A percentile compares a stretch with the other conserved stretches of the same genome.
phyloP scores from a whole-genome alignment of 768 basidiomycete species.

The Pleurotus salmoneostramineus region DNA sequence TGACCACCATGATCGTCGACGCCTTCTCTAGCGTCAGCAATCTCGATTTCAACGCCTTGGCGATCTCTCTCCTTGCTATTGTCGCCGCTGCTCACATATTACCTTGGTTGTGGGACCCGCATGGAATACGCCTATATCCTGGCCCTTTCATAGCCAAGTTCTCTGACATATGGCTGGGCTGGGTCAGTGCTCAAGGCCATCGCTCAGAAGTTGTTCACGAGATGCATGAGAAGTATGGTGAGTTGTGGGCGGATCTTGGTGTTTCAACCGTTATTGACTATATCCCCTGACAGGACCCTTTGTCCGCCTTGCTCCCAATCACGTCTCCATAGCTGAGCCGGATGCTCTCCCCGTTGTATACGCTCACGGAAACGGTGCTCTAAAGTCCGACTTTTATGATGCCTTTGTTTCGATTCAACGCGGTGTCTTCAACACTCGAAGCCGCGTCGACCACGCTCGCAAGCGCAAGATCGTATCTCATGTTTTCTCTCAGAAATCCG shows the following conservation, averaged over 20 bases:
- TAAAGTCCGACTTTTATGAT: conserved; percentile 78
- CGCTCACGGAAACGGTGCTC: conserved; percentile 79
- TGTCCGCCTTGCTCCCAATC: conserved; percentile 72
- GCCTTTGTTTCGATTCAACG: conserved; percentile 73
- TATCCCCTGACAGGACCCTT: conserved; percentile 44
- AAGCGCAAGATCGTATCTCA: conserved; percentile 91
- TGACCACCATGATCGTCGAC: conserved; percentile 22
- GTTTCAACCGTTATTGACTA: neutral
- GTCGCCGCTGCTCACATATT: conserved; percentile 34
- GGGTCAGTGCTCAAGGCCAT: conserved; percentile 60
- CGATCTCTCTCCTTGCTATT: conserved; percentile 20
- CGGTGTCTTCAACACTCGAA: conserved; percentile 77
- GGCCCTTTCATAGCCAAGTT: conserved; percentile 72
- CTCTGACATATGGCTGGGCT: conserved; percentile 71
- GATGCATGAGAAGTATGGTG: conserved; percentile 73
- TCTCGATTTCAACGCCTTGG: conserved; percentile 20
- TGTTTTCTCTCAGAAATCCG: conserved; percentile 81
- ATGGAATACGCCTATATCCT: conserved; percentile 58
- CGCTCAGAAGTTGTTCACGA: conserved; percentile 73
- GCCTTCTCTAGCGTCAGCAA: conserved; percentile 8
- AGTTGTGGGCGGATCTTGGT: conserved; percentile 10
- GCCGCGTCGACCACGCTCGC: conserved; percentile 74
- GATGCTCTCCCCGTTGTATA: conserved; percentile 74
- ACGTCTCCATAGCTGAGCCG: conserved; percentile 75
- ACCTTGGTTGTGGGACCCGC: conserved; percentile 54